Evolutionary conservation across 23 red algal species (phyloP).

Genomic region (Gracilariopsis chorda): DNA sequence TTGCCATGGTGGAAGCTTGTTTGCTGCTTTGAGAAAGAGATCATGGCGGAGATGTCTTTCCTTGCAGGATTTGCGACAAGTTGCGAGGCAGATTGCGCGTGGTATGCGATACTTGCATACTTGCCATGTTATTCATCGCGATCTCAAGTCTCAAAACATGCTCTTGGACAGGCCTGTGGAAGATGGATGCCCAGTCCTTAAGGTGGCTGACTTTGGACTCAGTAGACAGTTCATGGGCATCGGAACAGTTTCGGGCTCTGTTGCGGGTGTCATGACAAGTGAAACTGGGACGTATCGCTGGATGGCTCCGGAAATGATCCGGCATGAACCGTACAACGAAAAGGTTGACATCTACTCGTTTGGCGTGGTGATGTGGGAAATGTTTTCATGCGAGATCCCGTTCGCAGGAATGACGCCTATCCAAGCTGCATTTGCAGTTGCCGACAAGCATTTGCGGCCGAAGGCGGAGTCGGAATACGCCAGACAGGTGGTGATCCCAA

Average conservation of each 20-base stretch:
- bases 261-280: slow-evolving; percentile 86
- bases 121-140: slow-evolving; percentile 87
- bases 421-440: slow-evolving; percentile 98
- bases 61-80: slow-evolving; percentile 65
- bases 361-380: slow-evolving; percentile 91
- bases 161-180: slow-evolving; percentile 86
- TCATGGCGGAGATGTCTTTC: slow-evolving; percentile 70
- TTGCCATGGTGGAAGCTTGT: slow-evolving; percentile 96
- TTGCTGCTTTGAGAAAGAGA: slow-evolving; percentile 71
- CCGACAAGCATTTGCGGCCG: slow-evolving; percentile 92
- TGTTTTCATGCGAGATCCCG: slow-evolving; percentile 95
- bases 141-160: slow-evolving; percentile 95
- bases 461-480: slow-evolving; percentile 56
- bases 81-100: slow-evolving; percentile 81
- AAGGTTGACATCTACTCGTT: slow-evolving; percentile 96
- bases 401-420: slow-evolving; percentile 87
- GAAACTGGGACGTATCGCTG: slow-evolving; percentile 98
- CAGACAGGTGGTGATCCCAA: slow-evolving; percentile 47
- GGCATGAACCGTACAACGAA: slow-evolving; percentile 95
- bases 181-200: slow-evolving; percentile 70
- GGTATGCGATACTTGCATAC: slow-evolving; percentile 90
- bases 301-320: slow-evolving; percentile 98
- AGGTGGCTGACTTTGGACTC: slow-evolving; percentile 94
- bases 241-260: slow-evolving; percentile 60
- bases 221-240: slow-evolving; percentile 57